phyloP scores from a whole-genome alignment of 495 filamentous ascomycete genomes.

The Delitschia confertaspora region DNA sequence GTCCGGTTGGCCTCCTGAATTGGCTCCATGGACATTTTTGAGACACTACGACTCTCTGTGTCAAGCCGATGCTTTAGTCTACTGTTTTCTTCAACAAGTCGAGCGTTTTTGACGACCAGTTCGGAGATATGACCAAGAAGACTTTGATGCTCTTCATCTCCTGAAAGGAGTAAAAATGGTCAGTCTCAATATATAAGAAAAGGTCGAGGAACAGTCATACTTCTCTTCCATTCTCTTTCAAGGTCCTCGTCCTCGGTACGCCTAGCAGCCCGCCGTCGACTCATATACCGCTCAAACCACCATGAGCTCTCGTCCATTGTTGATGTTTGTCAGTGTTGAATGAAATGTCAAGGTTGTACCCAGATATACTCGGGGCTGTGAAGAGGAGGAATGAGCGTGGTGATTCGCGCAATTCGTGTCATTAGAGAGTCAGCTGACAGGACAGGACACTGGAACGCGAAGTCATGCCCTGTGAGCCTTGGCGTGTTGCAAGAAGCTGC shows the following conservation, averaged over 20 bases:
- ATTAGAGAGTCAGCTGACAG: not conserved
- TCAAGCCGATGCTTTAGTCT: constrained; percentile 11
- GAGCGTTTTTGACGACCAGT: constrained; percentile 14
- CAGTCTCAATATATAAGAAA: not conserved
- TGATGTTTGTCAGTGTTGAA: no score
- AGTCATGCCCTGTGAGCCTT: constrained; percentile 18
- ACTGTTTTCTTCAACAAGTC: constrained; percentile 14
- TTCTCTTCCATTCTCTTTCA: constrained; percentile 16
- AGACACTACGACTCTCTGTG: not conserved
- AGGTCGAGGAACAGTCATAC: constrained; percentile 2
- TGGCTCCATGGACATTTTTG: no score
- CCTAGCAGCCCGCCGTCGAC: no score
- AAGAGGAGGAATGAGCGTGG: not conserved
- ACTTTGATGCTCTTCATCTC: constrained; percentile 18
- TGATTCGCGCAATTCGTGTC: not conserved
- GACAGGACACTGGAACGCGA: constrained; percentile 8
- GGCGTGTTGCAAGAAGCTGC: constrained; percentile 1
- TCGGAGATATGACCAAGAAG: constrained; percentile 10
- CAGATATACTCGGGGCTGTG: not conserved
- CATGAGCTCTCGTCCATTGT: constrained; percentile 10
- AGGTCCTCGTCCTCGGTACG: constrained; percentile 14
- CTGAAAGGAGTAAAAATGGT: constrained; percentile 2
- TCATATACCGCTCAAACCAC: constrained; percentile 13
- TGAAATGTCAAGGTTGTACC: not conserved
- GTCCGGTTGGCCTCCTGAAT: not conserved